Percentiles rank a stretch among this genome's conserved stretches.
Evolutionary conservation across 306 rosid species (phyloP).

Genomic region (Luffa acutangula): DNA sequence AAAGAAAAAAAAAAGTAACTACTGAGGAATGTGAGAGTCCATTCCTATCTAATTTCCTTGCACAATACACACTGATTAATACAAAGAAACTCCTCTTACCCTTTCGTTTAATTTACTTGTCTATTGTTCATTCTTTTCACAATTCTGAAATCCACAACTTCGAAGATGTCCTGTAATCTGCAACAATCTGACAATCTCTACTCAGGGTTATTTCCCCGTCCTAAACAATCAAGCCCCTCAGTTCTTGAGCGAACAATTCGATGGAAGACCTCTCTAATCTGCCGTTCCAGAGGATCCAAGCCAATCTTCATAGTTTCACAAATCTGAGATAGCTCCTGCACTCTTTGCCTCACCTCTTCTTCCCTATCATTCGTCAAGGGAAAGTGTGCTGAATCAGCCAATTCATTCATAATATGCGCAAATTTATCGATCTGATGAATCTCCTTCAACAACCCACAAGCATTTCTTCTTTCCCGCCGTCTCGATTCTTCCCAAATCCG

Average conservation of each 20-base stretch:
- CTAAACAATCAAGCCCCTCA: slow-evolving; percentile 63
- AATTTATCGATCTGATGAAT: slow-evolving; percentile 62
- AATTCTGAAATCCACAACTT: not conserved
- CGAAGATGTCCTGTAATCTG: slow-evolving; percentile 10
- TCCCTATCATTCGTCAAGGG: slow-evolving; percentile 63
- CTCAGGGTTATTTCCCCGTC: slow-evolving; percentile 24
- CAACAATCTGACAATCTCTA: not conserved
- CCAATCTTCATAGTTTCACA: slow-evolving; percentile 44
- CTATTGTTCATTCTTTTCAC: not conserved
- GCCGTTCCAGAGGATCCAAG: slow-evolving; percentile 71
- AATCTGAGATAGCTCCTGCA: slow-evolving; percentile 40
- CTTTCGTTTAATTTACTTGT: not conserved
- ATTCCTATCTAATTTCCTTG: slow-evolving; percentile 3
- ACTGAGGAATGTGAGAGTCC: not conserved
- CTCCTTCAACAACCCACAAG: slow-evolving; percentile 75
- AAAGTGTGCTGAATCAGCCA: slow-evolving; percentile 62
- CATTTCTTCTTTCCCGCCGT: slow-evolving; percentile 63
- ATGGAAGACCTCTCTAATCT: slow-evolving; percentile 65
- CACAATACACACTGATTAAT: not conserved
- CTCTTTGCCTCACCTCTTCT: slow-evolving; percentile 42
- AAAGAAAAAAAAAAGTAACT: not conserved
- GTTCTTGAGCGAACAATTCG: slow-evolving; percentile 63
- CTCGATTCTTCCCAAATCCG: slow-evolving; percentile 74
- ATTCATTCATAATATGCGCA: slow-evolving; percentile 53
- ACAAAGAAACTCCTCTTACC: slow-evolving; percentile 10